These are phyloP conservation scores for Drechslerella dactyloides DNA, from an alignment of 2,329 filamentous ascomycete genomes.

Conservation along the genomic window DNA sequence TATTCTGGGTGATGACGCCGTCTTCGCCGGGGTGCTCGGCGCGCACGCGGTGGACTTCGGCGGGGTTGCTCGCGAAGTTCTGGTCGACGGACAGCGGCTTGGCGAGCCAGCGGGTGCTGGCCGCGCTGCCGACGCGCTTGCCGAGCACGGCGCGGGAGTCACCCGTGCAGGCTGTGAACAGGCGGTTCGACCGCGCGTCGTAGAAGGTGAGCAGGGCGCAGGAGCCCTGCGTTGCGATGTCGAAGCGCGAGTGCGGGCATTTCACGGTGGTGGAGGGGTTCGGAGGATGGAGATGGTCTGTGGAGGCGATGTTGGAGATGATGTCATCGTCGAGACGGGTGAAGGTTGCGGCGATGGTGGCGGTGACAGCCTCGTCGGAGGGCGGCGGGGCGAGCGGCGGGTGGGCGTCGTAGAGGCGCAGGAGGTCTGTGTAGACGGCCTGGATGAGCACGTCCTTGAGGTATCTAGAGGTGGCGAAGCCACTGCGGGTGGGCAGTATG, in stretches of 20 bases:
- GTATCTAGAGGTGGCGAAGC: conserved; percentile 30
- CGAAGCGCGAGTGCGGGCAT: conserved; percentile 50
- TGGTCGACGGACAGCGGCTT: conserved; percentile 69
- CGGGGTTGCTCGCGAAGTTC: conserved; percentile 66
- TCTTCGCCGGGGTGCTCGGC: conserved; percentile 66
- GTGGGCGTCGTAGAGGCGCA: conserved; percentile 30
- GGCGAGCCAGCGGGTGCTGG: conserved; percentile 62
- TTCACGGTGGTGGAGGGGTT: not conserved
- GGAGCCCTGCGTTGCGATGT: conserved; percentile 63
- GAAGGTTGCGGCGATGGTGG: conserved; percentile 36
- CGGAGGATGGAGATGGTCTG: not conserved
- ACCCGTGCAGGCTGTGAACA: conserved; percentile 71
- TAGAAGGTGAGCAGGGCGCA: conserved; percentile 70
- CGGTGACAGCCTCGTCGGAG: conserved; percentile 13
- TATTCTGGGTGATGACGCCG: conserved; percentile 65
- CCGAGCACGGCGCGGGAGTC: conserved; percentile 73
- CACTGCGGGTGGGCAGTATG: conserved; percentile 18
- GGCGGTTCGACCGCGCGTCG: conserved; percentile 63
- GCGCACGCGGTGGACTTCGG: conserved; percentile 65
- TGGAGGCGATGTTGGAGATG: not conserved
- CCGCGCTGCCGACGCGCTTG: conserved; percentile 58
- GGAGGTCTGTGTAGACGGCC: conserved; percentile 26
- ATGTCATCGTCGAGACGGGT: conserved; percentile 26
- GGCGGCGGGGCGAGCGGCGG: conserved; percentile 3
- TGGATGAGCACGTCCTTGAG: conserved; percentile 29